Base-by-base conservation (phyloP, 371 early-diverging fungal species). In the Mortierella polycephala region DNA sequence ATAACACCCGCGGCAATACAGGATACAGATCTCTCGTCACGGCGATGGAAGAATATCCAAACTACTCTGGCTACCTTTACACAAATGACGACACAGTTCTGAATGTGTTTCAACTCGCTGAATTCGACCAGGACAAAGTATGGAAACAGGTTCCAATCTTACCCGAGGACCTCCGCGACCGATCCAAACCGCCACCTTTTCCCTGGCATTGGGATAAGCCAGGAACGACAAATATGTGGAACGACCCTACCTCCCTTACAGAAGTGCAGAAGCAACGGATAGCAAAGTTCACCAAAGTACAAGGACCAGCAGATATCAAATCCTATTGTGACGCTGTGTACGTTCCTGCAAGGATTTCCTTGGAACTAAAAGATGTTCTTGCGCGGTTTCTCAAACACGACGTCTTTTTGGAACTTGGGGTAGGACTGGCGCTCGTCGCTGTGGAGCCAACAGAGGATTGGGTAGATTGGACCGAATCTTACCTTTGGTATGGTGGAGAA, bases 61-160 rank as follows among this genome's bases (percentile, higher is more conserved):
- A 62, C 55, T 62, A 54, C 63, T 7, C 63, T 1, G 63, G 63
- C 45, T 62, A 62, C 63, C 54, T 62, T 30, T 62, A 54, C 23
- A 54, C 63, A 7, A 62, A 62, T 14, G 54, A 53, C 53, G 55
- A 62, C 55, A 62, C 63, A 6, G 55, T 54, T 10, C 42, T 62
- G 45, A 62, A 62, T 49, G 55, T 54, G 44, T 54, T 44, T 37
- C 63, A 62, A 37, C 63, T 62, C 23, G 45, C 55, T 1, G 55
- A 54, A 21, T 30, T 62, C 20, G 63, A 62, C 30, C 44, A 54
- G 45, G 55, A 62, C 55, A 62, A 62, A 20, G 63, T 62, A 1
- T 62, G 63, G 63, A 62, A 62, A 16, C 55, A 30, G 1, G 55
- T 62, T 14, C 63, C 63, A 7, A 12, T 39, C 44, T 46, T 45